These are phyloP conservation scores for Penicillium expansum DNA, from an alignment of 2,329 filamentous ascomycete genomes.

Conservation along the genomic window DNA sequence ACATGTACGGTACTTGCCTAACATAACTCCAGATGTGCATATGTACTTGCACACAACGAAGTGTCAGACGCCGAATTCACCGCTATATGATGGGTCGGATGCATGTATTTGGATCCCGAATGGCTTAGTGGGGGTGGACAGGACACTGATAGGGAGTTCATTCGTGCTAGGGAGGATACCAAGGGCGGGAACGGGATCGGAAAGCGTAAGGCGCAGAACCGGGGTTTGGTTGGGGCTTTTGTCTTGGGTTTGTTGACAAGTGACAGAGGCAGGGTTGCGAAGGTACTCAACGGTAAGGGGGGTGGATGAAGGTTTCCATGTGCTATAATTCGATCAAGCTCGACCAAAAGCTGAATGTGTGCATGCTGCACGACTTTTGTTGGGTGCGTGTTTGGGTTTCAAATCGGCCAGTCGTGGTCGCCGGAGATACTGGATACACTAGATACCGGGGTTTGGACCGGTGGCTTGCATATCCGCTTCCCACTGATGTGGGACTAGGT, in stretches of 20 bases:
- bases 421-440: background rate
- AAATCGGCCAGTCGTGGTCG: conserved; percentile 2
- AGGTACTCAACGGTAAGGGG: background rate
- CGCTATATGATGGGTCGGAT: conserved; percentile 33
- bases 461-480: conserved; percentile 12
- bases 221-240: background rate
- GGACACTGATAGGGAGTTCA: background rate
- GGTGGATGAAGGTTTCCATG: background rate
- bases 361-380: conserved; percentile 5
- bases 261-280: background rate
- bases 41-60: background rate
- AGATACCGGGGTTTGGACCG: background rate
- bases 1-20: background rate
- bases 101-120: background rate
- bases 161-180: background rate
- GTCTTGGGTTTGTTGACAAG: background rate
- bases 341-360: background rate
- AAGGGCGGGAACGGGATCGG: background rate
- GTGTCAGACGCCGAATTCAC: conserved; percentile 21
- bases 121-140: background rate
- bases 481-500: background rate
- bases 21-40: background rate
- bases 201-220: background rate
- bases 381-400: background rate
- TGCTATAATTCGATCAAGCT: background rate